A percentile compares a stretch with the other conserved stretches of the same genome.
phyloP scores from a whole-genome alignment of 805 yeast species.

The Ogataea degrootiae region DNA sequence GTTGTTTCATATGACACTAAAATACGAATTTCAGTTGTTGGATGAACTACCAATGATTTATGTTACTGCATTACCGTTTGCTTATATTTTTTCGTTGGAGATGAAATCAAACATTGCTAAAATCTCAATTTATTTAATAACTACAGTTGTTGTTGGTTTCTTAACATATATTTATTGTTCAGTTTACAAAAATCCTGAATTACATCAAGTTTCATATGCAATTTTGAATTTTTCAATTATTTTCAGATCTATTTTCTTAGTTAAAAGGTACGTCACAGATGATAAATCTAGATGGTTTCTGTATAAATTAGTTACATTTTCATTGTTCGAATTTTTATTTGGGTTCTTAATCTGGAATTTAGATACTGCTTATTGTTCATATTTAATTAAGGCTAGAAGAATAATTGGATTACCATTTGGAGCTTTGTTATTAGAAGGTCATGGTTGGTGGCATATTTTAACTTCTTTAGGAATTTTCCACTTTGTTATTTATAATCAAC shows the following conservation, averaged over 20 bases:
- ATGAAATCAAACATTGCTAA: slow-evolving; percentile 2
- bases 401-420: slow-evolving; percentile 77
- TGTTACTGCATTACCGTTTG: slow-evolving; percentile 86
- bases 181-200: slow-evolving; percentile 61
- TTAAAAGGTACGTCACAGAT: slow-evolving; percentile 50
- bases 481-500: slow-evolving; percentile 71
- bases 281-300: slow-evolving; percentile 41
- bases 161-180: slow-evolving; percentile 47
- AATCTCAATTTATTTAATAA: slow-evolving; percentile 11
- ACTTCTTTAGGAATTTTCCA: slow-evolving; percentile 81
- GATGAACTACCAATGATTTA: slow-evolving; percentile 97
- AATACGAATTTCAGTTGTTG: slow-evolving; percentile 77
- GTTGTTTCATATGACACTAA: slow-evolving; percentile 91
- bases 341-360: slow-evolving; percentile 84
- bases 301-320: slow-evolving; percentile 50
- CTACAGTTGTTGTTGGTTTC: slow-evolving; percentile 9
- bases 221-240: slow-evolving; percentile 64
- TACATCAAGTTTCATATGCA: slow-evolving; percentile 83
- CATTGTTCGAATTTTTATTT: slow-evolving; percentile 55
- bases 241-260: slow-evolving; percentile 47
- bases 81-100: slow-evolving; percentile 26
- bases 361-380: slow-evolving; percentile 72
- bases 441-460: slow-evolving; percentile 93
- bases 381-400: slow-evolving; percentile 56
- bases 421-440: slow-evolving; percentile 68